Base-by-base conservation (phyloP, 176 grass and related monocot genomes). In the Juncus inflexus region DNA sequence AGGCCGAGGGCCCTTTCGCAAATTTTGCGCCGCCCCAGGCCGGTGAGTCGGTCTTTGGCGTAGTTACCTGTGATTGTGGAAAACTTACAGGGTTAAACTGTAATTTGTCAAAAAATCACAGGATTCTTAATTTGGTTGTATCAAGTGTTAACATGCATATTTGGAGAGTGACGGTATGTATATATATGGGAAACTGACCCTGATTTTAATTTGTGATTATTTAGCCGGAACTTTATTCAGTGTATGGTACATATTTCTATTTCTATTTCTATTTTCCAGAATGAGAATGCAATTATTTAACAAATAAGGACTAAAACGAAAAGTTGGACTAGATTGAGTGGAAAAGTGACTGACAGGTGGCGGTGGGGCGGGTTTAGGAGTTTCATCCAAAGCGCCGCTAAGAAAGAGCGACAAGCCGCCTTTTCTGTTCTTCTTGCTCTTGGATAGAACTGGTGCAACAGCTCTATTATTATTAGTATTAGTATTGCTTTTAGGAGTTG, bases 361-460 rank as follows among this genome's bases (percentile, higher is more conserved):
- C 69, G 85, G 83, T 4, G 15, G 72, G 35, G 70, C 77, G 77
- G 40, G 75, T 72, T 83, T 92, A 45, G 85, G 80, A 71, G 83
- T 75, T 76, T 90, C 88, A 60, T 99, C 94, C 51, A 99, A 88
- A 84, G 94, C 94, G 78, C 94, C 89, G 69, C 77, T 92, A 66
- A 99, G 73, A 76, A 99, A 99, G 80, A 92, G 61, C 7, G 94
- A 99, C 43, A 99, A 45, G 14, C 94, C 94, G 60, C 89, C 94
- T 84, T 92, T 99, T 68, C 78, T 84, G 15, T 86, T 92, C 62
- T 99, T 99, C 83, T 99, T 99, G 60, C 92, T 99, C 72, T 80
- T 84, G 36, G 57, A 70, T 60, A 80, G 69, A 62, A 37, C 77
- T 72, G 61, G 69, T 11, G 57, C 64, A 12, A 79, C 72, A 74